Percentiles rank a stretch among this genome's conserved stretches.
Conservation (phyloP, 371 early-diverging fungal species). For the Saksenaea vasiformis region DNA sequence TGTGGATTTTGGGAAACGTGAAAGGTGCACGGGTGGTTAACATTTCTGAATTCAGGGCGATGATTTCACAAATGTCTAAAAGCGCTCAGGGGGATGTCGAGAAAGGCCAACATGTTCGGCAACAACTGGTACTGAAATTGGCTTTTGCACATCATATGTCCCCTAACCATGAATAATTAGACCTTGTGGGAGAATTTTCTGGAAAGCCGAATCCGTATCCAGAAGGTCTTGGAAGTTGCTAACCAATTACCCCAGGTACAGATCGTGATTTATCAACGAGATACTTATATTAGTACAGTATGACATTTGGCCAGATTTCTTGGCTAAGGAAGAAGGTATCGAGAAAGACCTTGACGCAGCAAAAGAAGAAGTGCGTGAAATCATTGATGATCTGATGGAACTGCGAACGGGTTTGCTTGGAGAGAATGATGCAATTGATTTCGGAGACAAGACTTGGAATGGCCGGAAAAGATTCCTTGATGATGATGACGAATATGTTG, state of each 20-base stretch:
- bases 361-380: conserved; percentile 39
- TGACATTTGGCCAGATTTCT: conserved; percentile 31
- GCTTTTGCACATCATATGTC: not conserved
- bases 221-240: conserved; percentile 72
- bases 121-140: conserved; percentile 45
- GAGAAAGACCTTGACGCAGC: conserved; percentile 29
- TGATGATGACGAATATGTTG: conserved; percentile 61
- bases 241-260: conserved; percentile 79
- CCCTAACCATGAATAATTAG: conserved; percentile 22
- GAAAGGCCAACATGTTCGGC: conserved; percentile 90
- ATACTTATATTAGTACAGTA: conserved; percentile 11
- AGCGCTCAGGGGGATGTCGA: conserved; percentile 80
- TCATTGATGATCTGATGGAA: conserved; percentile 51
- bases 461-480: conserved; percentile 50
- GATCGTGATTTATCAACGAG: not conserved
- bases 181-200: conserved; percentile 85
- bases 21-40: conserved; percentile 16
- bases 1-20: not conserved
- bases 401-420: conserved; percentile 33
- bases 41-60: conserved; percentile 31
- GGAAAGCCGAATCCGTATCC: conserved; percentile 89
- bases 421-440: conserved; percentile 39
- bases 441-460: conserved; percentile 24
- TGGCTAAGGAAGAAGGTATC: conserved; percentile 34
- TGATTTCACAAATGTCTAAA: conserved; percentile 68